Base-by-base conservation (phyloP, 768 basidiomycete species). In the Mycena albidolilacea region DNA sequence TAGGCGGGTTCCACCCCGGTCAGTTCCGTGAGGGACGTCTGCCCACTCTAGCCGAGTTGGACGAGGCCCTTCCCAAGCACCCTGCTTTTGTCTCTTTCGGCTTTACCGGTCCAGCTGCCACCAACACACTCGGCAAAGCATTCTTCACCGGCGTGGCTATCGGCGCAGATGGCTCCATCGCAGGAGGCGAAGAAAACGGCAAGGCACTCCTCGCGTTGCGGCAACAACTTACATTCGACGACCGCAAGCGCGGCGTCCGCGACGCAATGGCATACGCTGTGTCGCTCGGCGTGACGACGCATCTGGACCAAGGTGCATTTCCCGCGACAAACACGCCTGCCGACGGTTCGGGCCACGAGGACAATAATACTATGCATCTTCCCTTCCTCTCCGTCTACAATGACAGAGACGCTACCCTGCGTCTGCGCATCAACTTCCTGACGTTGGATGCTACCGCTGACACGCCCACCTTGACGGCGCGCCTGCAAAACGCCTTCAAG, bases 391-490 rank as follows among this genome's bases (percentile, higher is more conserved):
- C 59, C 21, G 59, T 61, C 41, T 61, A 61, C 41, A 43, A 61
- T 7, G 59, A 61, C 41, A 38, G 59, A 9, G 59, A 61, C 21
- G 59, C 41, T 17, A 61, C 59, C n/a, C 14, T 61, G 41, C 59
- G 59, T 11, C 12, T 61, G 41, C 59, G 59, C 59, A 61, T 61
- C 59, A 61, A 61, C 12, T 61, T 61, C 41, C 15, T 61, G 41
- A 61, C 59, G 10, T 43, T 61, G 59, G 59, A 61, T 21, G 39
- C 59, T n/a, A 61, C 59, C 19, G 39, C 59, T 1, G 59, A 61
- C 59, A 61, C 59, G 59, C 59, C 59, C 10, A 61, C 59, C n/a
- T 23, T 61, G 41, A 61, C 59, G 41, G 59, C 59, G 41, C 59
- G 59, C n/a, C 41, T 61, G 41, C n/a, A 23, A 12, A 61, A 61